Evolutionary conservation across 176 grass and related monocot genomes (phyloP).

Genomic region (Musa itinerans): DNA sequence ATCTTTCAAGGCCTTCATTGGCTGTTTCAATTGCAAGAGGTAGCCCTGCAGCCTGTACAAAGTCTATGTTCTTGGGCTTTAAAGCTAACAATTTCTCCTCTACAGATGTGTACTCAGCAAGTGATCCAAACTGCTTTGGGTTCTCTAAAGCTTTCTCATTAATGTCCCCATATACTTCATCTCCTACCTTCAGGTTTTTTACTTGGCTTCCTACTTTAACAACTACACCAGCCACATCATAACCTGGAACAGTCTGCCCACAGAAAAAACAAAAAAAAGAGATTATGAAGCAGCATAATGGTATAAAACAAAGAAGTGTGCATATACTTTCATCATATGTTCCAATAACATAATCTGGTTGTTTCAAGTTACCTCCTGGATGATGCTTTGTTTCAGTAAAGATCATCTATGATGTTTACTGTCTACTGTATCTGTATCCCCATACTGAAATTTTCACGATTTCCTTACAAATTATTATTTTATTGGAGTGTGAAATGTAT

Average conservation of each 20-base stretch:
- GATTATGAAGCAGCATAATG: background rate
- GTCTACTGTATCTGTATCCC: no score
- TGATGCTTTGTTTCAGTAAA: background rate
- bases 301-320: background rate
- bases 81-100: conserved; percentile 79
- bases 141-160: conserved; percentile 73
- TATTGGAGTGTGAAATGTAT: no score
- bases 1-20: conserved; percentile 48
- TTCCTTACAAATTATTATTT: no score
- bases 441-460: no score
- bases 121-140: conserved; percentile 75
- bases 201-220: conserved; percentile 69
- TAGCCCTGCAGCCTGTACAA: conserved; percentile 51
- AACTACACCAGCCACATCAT: conserved; percentile 72
- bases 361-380: background rate
- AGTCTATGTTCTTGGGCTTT: conserved; percentile 66
- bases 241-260: conserved; percentile 77
- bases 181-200: conserved; percentile 53
- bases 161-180: conserved; percentile 93
- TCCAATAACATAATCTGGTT: no score
- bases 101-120: conserved; percentile 75
- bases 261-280: background rate
- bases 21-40: conserved; percentile 72
- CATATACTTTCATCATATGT: no score
- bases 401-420: background rate